Conservation (phyloP, 2,329 filamentous ascomycete genomes). For the Erysiphe neolycopersici region DNA sequence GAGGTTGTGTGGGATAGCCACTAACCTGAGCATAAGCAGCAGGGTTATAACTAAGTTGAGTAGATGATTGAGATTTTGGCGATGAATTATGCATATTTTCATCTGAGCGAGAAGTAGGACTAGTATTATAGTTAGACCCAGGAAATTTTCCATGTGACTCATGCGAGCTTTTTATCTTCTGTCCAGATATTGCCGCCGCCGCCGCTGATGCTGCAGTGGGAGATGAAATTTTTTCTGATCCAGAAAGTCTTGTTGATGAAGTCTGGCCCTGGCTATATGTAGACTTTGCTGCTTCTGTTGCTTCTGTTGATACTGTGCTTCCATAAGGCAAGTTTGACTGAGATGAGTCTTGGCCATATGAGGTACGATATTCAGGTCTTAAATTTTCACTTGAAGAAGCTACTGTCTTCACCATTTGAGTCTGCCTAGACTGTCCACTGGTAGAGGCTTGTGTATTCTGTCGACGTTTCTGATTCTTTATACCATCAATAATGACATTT, state of each 20-base stretch:
- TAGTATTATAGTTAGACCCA: slow-evolving; percentile 5
- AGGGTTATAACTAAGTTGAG: slow-evolving; percentile 48
- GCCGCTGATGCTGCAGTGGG: slow-evolving; percentile 28
- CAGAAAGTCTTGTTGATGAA: slow-evolving; percentile 20
- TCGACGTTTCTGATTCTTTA: slow-evolving; percentile 48
- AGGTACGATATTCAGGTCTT: slow-evolving; percentile 7
- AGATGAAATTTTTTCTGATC: slow-evolving; percentile 24
- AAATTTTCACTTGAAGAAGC: slow-evolving; percentile 2
- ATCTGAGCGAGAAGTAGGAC: slow-evolving; percentile 8
- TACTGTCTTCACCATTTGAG: slow-evolving; percentile 7
- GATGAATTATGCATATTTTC: slow-evolving; percentile 7
- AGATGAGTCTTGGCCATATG: slow-evolving; percentile 10
- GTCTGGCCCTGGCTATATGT: slow-evolving; percentile 27
- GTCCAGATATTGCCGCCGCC: slow-evolving; percentile 29
- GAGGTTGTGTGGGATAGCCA: slow-evolving; percentile 20
- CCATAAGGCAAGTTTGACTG: slow-evolving; percentile 14
- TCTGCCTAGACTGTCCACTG: slow-evolving; percentile 9
- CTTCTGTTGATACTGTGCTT: slow-evolving; percentile 22
- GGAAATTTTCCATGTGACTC: slow-evolving; percentile 11
- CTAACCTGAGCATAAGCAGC: slow-evolving; percentile 43
- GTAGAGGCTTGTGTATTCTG: slow-evolving; percentile 17
- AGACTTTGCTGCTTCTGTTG: slow-evolving; percentile 37
- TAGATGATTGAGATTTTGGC: slow-evolving; percentile 16
- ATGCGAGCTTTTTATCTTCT: slow-evolving; percentile 6
- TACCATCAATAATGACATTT: slow-evolving; percentile 74